These are phyloP conservation scores for Naematelia aurantialba DNA, from an alignment of 768 basidiomycete species.

Conservation along the genomic window DNA sequence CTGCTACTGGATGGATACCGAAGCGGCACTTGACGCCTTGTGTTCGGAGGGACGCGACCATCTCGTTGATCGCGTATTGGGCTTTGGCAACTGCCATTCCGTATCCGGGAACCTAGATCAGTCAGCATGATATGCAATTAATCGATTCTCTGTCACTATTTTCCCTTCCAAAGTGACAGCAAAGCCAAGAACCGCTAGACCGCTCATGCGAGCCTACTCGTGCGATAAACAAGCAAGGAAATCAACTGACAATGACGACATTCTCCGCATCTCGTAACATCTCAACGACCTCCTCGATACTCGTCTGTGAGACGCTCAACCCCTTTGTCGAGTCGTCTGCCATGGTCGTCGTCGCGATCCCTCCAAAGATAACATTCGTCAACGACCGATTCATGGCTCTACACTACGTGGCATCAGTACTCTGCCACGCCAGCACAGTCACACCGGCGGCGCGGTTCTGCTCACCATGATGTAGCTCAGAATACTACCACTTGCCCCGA, in stretches of 20 bases:
- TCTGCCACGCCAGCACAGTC: not conserved
- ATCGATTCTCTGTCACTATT: too few species aligned
- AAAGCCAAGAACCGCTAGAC: not conserved
- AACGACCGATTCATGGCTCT: slow-evolving; percentile 87
- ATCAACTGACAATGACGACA: slow-evolving; percentile 60
- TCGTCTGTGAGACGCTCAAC: slow-evolving; percentile 65
- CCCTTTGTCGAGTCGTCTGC: slow-evolving; percentile 70
- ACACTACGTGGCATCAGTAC: slow-evolving; percentile 57
- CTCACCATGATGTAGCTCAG: slow-evolving; percentile 87
- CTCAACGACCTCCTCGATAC: slow-evolving; percentile 75
- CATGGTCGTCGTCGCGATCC: slow-evolving; percentile 59
- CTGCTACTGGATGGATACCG: slow-evolving; percentile 72
- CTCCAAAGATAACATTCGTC: slow-evolving; percentile 81
- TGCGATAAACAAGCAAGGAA: not conserved
- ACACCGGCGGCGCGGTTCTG: not conserved
- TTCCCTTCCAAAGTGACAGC: not conserved
- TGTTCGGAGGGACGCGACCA: slow-evolving; percentile 65
- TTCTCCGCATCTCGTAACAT: slow-evolving; percentile 72
- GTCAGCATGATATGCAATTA: not conserved
- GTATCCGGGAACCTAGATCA: slow-evolving; percentile 58
- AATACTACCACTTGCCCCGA: slow-evolving; percentile 86
- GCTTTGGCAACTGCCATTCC: slow-evolving; percentile 92
- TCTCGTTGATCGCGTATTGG: slow-evolving; percentile 70
- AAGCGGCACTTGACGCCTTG: slow-evolving; percentile 67
- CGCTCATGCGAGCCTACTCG: not conserved